Conservation (phyloP, 176 grass and related monocot species). For the Elymus sibiricus region DNA sequence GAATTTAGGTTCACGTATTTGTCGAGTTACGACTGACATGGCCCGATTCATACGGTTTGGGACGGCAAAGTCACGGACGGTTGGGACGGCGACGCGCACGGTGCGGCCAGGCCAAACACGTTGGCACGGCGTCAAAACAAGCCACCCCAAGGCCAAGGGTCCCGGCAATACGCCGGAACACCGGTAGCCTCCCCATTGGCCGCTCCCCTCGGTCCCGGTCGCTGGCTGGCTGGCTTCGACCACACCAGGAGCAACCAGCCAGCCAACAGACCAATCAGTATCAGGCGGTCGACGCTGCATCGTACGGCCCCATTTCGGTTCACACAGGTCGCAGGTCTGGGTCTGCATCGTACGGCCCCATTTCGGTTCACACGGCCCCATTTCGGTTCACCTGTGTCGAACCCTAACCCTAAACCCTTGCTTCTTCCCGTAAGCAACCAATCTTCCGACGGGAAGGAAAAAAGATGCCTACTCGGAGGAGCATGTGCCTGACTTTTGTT, state of each 20-base stretch:
- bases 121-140: slow-evolving; percentile 23
- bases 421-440: background rate
- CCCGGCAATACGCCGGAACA: background rate
- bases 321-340: background rate
- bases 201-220: background rate
- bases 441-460: background rate
- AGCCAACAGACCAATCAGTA: background rate
- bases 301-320: background rate
- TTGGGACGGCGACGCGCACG: background rate
- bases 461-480: background rate
- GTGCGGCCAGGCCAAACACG: slow-evolving; percentile 12
- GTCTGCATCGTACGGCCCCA: too few relatives aligned
- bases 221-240: background rate
- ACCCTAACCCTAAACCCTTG: too few relatives aligned
- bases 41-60: background rate
- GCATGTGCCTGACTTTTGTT: background rate
- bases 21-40: background rate
- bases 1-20: background rate
- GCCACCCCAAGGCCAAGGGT: background rate
- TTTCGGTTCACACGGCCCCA: too few relatives aligned
- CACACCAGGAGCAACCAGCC: too few relatives aligned
- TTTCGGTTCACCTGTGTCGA: too few relatives aligned
- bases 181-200: background rate
- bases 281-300: background rate
- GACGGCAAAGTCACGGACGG: background rate